Percentiles rank a stretch among this genome's conserved stretches.
These are phyloP conservation scores for Cyclotella kingstonii DNA, from an alignment of 108 stramenopile genomes.

Conservation along the genomic window DNA sequence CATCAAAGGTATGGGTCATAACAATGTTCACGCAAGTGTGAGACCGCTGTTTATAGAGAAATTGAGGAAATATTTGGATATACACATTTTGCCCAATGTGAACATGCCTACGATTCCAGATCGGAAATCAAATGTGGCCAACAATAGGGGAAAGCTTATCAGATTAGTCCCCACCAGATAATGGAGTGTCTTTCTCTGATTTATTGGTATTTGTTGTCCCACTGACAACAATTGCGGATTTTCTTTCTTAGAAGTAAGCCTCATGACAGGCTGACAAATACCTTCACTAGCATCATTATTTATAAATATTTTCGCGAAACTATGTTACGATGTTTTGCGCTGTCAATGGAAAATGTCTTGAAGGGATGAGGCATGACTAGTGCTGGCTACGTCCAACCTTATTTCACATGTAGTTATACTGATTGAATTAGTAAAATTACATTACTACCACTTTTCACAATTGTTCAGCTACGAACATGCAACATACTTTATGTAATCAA, in stretches of 20 bases:
- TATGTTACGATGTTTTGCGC: no score
- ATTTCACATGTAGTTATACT: slow-evolving; percentile 18
- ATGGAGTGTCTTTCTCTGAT: no score
- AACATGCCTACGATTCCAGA: not conserved
- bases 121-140: not conserved
- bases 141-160: slow-evolving; percentile 1
- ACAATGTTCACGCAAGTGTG: slow-evolving; percentile 82
- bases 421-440: slow-evolving; percentile 44
- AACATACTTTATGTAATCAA: no score
- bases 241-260: not conserved
- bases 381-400: not conserved
- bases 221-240: not conserved
- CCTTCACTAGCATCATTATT: not conserved
- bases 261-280: not conserved
- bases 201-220: not conserved
- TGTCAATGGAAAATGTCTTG: not conserved
- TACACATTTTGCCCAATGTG: slow-evolving; percentile 61
- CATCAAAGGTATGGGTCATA: slow-evolving; percentile 92
- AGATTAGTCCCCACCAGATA: slow-evolving; percentile 6
- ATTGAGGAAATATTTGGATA: slow-evolving; percentile 73
- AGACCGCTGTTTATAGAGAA: slow-evolving; percentile 79
- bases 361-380: not conserved
- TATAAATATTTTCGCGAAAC: no score
- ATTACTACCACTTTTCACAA: no score
- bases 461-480: no score